phyloP scores from a whole-genome alignment of 2,329 filamentous ascomycete species.

The Tolypocladium ovalisporum region DNA sequence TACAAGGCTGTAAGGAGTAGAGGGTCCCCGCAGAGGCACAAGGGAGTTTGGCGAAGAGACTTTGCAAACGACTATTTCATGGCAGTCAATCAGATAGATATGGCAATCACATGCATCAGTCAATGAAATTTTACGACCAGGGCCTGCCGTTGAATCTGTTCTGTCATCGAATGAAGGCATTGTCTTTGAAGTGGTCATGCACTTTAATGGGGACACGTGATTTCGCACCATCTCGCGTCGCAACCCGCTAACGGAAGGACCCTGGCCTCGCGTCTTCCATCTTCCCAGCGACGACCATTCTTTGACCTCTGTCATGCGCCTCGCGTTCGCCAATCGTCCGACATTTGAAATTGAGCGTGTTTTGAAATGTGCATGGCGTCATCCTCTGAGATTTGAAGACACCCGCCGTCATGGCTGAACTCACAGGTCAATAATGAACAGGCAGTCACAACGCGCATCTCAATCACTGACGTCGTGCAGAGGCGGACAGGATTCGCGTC shows the following conservation, averaged over 20 bases:
- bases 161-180: too few relatives aligned
- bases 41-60: background rate
- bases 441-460: background rate
- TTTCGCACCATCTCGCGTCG: conserved; percentile 15
- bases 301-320: background rate
- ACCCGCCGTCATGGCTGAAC: conserved; percentile 15
- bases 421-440: conserved; percentile 12
- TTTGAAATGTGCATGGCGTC: background rate
- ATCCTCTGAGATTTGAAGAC: background rate
- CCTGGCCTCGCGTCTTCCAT: background rate
- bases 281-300: background rate
- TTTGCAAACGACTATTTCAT: background rate
- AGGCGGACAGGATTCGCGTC: conserved; percentile 82
- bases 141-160: background rate
- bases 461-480: conserved; percentile 18
- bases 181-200: background rate
- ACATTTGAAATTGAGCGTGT: background rate
- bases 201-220: conserved; percentile 13
- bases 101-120: background rate
- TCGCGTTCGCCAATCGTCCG: background rate
- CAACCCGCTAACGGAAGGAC: background rate
- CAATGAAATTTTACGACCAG: background rate
- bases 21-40: background rate
- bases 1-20: background rate
- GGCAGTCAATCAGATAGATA: background rate